A percentile compares a stretch with the other conserved stretches of the same genome.
These are phyloP conservation scores for Ceratocystis destructans DNA, from an alignment of 2,329 filamentous ascomycete species.

Conservation along the genomic window DNA sequence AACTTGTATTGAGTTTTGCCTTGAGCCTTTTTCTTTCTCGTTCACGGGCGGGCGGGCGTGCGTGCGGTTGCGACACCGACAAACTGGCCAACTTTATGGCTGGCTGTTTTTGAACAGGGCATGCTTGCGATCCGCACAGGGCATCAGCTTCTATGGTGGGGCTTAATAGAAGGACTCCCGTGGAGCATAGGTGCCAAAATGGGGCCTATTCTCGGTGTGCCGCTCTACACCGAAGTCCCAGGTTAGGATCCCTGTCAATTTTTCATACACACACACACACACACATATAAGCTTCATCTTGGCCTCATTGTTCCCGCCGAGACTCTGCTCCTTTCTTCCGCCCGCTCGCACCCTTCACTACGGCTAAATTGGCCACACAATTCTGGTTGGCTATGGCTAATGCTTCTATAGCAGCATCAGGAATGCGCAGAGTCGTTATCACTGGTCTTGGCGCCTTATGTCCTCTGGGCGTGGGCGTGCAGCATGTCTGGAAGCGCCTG, in stretches of 20 bases:
- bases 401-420: conserved; percentile 3
- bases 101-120: not conserved
- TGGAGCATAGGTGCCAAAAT: not conserved
- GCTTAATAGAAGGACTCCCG: not conserved
- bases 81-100: not conserved
- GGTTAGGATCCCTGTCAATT: not conserved
- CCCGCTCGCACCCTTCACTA: not conserved
- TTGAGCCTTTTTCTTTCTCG: not conserved
- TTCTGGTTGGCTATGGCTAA: not conserved
- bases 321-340: not conserved
- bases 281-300: not conserved
- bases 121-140: conserved; percentile 5
- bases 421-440: conserved; percentile 52
- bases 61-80: not conserved
- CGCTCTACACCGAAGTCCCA: not conserved
- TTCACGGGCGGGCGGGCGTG: not conserved
- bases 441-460: conserved; percentile 72
- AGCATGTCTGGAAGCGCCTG: conserved; percentile 66
- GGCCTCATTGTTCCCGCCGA: not conserved
- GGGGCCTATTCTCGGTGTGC: not conserved
- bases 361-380: not conserved
- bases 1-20: not conserved
- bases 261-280: not conserved
- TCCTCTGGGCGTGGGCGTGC: conserved; percentile 67
- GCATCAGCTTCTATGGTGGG: not conserved